phyloP scores from a whole-genome alignment of 305 asterid genomes.

The Fraxinus latifolia region DNA sequence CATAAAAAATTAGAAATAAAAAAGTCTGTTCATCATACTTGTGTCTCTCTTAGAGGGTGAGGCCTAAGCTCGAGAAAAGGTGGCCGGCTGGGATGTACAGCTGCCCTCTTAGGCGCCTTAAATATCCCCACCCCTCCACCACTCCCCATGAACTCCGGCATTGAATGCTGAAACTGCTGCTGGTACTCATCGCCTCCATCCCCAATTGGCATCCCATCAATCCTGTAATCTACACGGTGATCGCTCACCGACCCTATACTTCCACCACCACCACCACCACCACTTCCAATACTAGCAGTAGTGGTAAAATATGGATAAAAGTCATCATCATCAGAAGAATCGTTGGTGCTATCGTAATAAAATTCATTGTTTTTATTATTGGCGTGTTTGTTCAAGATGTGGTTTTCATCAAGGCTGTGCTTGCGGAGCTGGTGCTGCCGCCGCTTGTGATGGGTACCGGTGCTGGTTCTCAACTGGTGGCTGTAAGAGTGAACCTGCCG shows the following conservation, averaged over 20 bases:
- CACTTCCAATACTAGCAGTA: background rate
- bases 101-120: slow-evolving; percentile 68
- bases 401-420: slow-evolving; percentile 86
- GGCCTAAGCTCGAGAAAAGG: slow-evolving; percentile 78
- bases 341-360: slow-evolving; percentile 5
- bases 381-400: slow-evolving; percentile 32
- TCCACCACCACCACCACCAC: slow-evolving; percentile 17
- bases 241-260: slow-evolving; percentile 25
- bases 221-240: slow-evolving; percentile 36
- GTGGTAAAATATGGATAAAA: slow-evolving; percentile 61
- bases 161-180: slow-evolving; percentile 36
- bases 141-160: slow-evolving; percentile 65
- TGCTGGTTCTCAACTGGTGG: slow-evolving; percentile 74
- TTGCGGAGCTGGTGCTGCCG: slow-evolving; percentile 60
- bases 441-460: slow-evolving; percentile 66
- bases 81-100: slow-evolving; percentile 77
- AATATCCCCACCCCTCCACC: slow-evolving; percentile 71
- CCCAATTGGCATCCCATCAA: slow-evolving; percentile 24
- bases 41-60: slow-evolving; percentile 85
- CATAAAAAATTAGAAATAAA: background rate
- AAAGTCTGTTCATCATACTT: slow-evolving; percentile 33
- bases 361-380: slow-evolving; percentile 14
- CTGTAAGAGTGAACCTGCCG: slow-evolving; percentile 68
- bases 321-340: slow-evolving; percentile 53
- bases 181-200: slow-evolving; percentile 30